These are phyloP conservation scores for Cercospora sojina DNA, from an alignment of 2,329 filamentous ascomycete genomes.

Conservation along the genomic window DNA sequence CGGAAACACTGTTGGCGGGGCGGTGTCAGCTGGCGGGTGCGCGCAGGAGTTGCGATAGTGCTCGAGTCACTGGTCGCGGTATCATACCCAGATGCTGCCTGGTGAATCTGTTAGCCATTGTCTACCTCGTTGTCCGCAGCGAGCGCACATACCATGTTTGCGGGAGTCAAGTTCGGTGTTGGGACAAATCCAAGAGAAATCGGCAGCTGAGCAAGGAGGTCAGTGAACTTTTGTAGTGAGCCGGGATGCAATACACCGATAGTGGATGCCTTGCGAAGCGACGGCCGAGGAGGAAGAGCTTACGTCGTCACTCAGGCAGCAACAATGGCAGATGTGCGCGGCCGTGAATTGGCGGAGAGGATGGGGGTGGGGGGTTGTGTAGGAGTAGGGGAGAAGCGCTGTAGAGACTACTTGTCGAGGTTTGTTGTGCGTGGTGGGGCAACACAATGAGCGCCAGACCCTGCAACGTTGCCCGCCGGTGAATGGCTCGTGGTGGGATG, in stretches of 20 bases:
- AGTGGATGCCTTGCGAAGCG: slow-evolving; percentile 8
- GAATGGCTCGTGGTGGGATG: not conserved
- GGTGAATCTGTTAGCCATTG: slow-evolving; percentile 11
- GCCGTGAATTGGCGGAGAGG: not conserved
- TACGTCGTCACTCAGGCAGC: slow-evolving; percentile 11
- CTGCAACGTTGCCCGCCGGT: not conserved
- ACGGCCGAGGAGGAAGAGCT: not conserved
- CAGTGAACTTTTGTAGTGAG: slow-evolving; percentile 13
- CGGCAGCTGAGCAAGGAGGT: slow-evolving; percentile 9
- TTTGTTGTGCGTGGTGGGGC: slow-evolving; percentile 3
- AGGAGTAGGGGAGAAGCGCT: not conserved
- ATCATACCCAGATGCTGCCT: slow-evolving; percentile 29
- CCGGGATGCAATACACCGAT: not conserved
- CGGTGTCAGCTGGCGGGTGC: slow-evolving; percentile 7
- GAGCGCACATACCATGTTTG: slow-evolving; percentile 22
- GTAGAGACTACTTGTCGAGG: not conserved
- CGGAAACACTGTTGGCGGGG: slow-evolving; percentile 60
- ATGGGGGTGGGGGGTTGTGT: not conserved
- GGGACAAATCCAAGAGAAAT: slow-evolving; percentile 10
- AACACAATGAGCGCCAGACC: slow-evolving; percentile 1
- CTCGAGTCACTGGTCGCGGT: slow-evolving; percentile 11
- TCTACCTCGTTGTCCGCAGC: too few species aligned
- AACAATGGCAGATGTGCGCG: not conserved
- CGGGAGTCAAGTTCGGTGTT: slow-evolving; percentile 3
- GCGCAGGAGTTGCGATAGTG: slow-evolving; percentile 6